phyloP scores from a whole-genome alignment of 768 basidiomycete species.

The Naganishia antarctica region DNA sequence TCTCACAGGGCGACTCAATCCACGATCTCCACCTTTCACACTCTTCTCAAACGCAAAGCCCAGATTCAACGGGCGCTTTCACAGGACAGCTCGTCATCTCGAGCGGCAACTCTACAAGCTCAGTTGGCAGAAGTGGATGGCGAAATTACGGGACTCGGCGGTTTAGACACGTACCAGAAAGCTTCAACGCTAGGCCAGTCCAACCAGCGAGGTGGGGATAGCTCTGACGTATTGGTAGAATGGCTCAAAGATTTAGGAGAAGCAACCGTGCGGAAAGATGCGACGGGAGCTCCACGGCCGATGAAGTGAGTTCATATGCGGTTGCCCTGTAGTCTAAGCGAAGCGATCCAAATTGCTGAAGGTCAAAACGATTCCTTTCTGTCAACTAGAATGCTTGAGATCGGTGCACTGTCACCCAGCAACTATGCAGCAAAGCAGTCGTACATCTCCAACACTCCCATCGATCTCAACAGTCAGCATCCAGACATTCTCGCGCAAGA shows the following conservation, averaged over 20 bases:
- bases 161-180: constrained; percentile 70
- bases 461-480: constrained; percentile 79
- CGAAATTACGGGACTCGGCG: constrained; percentile 68
- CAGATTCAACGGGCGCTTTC: constrained; percentile 52
- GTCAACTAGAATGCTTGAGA: constrained; percentile 66
- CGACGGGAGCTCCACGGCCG: background rate
- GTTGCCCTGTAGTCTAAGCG: background rate
- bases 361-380: background rate
- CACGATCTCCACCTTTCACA: constrained; percentile 74
- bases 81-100: constrained; percentile 21
- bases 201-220: constrained; percentile 77
- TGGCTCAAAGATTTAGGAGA: constrained; percentile 63
- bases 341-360: too few relatives aligned
- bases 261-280: constrained; percentile 28
- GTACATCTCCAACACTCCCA: constrained; percentile 71
- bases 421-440: constrained; percentile 64
- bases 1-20: constrained; percentile 58
- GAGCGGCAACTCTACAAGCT: constrained; percentile 29
- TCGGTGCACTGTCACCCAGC: constrained; percentile 78
- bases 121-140: constrained; percentile 58
- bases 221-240: constrained; percentile 68
- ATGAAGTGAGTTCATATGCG: background rate
- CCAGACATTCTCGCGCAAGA: constrained; percentile 79
- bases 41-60: constrained; percentile 65
- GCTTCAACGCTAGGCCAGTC: constrained; percentile 80